Conservation (phyloP, 2,329 filamentous ascomycete species). For the Clarireedia monteithiana region DNA sequence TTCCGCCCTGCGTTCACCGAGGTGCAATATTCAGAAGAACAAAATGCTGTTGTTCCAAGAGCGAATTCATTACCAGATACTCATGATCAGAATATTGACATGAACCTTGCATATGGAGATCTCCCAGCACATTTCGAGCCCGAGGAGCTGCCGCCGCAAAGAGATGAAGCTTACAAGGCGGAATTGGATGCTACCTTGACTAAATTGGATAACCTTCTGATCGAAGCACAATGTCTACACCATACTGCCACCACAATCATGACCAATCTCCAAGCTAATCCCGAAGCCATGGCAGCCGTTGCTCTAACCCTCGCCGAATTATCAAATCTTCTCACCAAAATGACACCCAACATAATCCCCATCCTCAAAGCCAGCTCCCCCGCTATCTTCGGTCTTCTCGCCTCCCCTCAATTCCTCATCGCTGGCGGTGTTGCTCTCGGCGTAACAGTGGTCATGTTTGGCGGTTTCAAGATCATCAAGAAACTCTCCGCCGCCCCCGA, state of each 20-base stretch:
- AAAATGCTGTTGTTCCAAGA: conserved; percentile 5
- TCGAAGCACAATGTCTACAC: conserved; percentile 84
- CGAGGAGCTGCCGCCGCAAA: conserved; percentile 11
- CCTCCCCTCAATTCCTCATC: conserved; percentile 90
- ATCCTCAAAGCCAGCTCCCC: conserved; percentile 76
- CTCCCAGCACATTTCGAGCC: conserved; percentile 52
- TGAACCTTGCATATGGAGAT: conserved; percentile 86
- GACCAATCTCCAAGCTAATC: conserved; percentile 68
- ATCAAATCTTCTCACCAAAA: conserved; percentile 70
- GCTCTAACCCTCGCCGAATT: conserved; percentile 89
- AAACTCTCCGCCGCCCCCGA: conserved; percentile 47
- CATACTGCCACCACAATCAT: conserved; percentile 80
- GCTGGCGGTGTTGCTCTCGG: conserved; percentile 83
- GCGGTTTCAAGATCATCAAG: conserved; percentile 96
- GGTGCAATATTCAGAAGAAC: no score
- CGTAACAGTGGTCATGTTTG: conserved; percentile 91
- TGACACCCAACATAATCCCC: conserved; percentile 72
- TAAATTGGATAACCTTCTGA: conserved; percentile 68
- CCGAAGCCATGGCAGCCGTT: conserved; percentile 88
- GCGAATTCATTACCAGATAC: conserved; percentile 18
- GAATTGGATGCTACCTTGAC: conserved; percentile 62
- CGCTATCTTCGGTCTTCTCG: conserved; percentile 76
- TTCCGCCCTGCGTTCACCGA: no score
- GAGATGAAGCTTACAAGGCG: conserved; percentile 35
- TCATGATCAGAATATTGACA: conserved; percentile 55